These are phyloP conservation scores for Rachicladosporium sp. DNA, from an alignment of 2,329 filamentous ascomycete species.

Conservation along the genomic window DNA sequence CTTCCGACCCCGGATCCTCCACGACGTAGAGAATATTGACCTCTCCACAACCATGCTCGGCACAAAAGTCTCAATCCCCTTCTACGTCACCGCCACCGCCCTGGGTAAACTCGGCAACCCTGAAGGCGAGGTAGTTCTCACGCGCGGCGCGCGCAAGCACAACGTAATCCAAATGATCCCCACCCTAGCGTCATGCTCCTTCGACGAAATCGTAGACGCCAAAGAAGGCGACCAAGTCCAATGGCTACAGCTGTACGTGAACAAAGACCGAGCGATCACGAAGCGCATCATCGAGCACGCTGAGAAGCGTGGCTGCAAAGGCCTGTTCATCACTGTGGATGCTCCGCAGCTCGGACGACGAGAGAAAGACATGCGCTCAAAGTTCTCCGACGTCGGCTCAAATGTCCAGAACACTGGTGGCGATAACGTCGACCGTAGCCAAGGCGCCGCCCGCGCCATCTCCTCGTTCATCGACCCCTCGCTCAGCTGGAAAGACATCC, in stretches of 20 bases:
- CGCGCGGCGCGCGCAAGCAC: conserved; percentile 70
- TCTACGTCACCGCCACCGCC: conserved; percentile 93
- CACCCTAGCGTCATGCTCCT: conserved; percentile 89
- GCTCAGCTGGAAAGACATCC: conserved; percentile 75
- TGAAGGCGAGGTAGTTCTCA: conserved; percentile 87
- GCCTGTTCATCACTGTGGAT: conserved; percentile 95
- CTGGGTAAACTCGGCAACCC: conserved; percentile 88
- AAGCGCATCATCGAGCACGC: conserved; percentile 83
- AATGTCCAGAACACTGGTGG: conserved; percentile 62
- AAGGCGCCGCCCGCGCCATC: conserved; percentile 89
- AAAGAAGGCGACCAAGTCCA: conserved; percentile 68
- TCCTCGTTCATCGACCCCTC: conserved; percentile 91
- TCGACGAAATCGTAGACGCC: conserved; percentile 93
- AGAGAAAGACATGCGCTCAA: conserved; percentile 95
- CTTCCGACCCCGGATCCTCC: conserved; percentile 82
- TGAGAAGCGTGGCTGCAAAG: conserved; percentile 82
- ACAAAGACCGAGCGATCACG: conserved; percentile 87
- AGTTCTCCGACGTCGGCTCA: conserved; percentile 60
- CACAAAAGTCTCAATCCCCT: conserved; percentile 68
- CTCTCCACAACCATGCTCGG: conserved; percentile 89
- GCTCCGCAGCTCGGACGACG: conserved; percentile 87
- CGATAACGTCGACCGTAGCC: conserved; percentile 65
- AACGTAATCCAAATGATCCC: conserved; percentile 97
- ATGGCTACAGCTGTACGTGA: conserved; percentile 82
- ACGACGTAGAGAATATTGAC: conserved; percentile 81